Evolutionary conservation across 495 filamentous ascomycete species (phyloP).

Genomic region (Margaritispora aquatica): DNA sequence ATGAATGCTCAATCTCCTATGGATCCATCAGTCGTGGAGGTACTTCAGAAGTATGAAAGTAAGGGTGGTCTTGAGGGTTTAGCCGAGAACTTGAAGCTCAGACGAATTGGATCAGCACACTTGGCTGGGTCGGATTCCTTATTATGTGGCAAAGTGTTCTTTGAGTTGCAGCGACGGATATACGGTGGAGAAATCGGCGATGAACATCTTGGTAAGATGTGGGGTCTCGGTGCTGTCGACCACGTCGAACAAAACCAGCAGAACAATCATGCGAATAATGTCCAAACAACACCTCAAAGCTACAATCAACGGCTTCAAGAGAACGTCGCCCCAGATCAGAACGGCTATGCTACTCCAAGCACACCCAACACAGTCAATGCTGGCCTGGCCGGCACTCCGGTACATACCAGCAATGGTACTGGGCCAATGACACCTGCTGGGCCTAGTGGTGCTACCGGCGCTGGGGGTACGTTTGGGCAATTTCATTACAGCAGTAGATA

Average conservation of each 20-base stretch:
- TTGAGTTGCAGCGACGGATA: slow-evolving; percentile 76
- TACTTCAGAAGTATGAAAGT: slow-evolving; percentile 71
- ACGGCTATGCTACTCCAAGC: slow-evolving; percentile 54
- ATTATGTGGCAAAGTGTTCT: slow-evolving; percentile 90
- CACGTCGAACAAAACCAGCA: slow-evolving; percentile 27
- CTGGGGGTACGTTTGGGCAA: slow-evolving; percentile 45
- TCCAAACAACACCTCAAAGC: slow-evolving; percentile 27
- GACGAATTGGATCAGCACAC: slow-evolving; percentile 78
- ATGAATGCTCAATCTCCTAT: slow-evolving; percentile 59
- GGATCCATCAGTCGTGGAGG: slow-evolving; percentile 55
- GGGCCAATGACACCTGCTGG: slow-evolving; percentile 65
- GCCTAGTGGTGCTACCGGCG: slow-evolving; percentile 47
- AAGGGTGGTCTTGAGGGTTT: slow-evolving; percentile 90
- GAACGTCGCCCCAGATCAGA: slow-evolving; percentile 44
- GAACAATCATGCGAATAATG: slow-evolving; percentile 1
- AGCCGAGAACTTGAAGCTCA: slow-evolving; percentile 84
- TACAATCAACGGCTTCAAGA: slow-evolving; percentile 27
- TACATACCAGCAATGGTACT: slow-evolving; percentile 48
- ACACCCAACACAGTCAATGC: slow-evolving; percentile 58
- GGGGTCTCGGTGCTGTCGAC: slow-evolving; percentile 55
- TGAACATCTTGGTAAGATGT: slow-evolving; percentile 78
- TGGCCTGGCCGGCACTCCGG: slow-evolving; percentile 50
- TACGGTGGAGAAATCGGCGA: slow-evolving; percentile 75
- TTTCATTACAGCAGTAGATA: slow-evolving; percentile 35
- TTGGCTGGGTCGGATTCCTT: slow-evolving; percentile 88